These are phyloP conservation scores for Ogataea dorogensis DNA, from an alignment of 805 yeast species.

Conservation along the genomic window DNA sequence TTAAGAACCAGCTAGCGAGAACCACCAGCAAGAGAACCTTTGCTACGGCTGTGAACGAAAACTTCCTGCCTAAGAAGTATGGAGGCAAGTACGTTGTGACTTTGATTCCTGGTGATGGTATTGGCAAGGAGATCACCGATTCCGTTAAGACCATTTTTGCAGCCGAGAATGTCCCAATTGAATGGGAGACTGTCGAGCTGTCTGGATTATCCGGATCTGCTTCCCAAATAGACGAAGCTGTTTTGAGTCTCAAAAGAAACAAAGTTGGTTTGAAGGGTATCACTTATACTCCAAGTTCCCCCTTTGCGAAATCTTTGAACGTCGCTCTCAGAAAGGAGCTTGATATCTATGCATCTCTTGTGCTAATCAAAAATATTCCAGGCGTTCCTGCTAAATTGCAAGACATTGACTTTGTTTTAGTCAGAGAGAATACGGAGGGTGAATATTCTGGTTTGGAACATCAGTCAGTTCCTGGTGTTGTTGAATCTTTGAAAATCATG, in stretches of 20 bases:
- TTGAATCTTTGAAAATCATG: constrained; percentile 92
- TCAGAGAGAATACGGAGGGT: constrained; percentile 99
- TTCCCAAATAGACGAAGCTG: constrained; percentile 72
- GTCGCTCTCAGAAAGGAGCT: constrained; percentile 96
- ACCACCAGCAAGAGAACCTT: constrained; percentile 27
- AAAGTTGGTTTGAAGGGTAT: constrained; percentile 97
- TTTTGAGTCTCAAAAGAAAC: constrained; percentile 89
- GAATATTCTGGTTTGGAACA: constrained; percentile 98
- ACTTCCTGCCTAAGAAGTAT: constrained; percentile 74
- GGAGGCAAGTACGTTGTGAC: constrained; percentile 96
- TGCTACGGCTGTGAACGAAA: constrained; percentile 32
- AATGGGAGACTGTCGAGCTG: constrained; percentile 84
- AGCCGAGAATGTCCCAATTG: constrained; percentile 86
- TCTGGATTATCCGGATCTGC: constrained; percentile 49
- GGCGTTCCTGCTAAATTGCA: constrained; percentile 90
- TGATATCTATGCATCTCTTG: constrained; percentile 92
- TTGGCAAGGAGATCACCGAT: constrained; percentile 93
- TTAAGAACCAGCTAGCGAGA: constrained; percentile 20
- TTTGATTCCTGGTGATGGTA: constrained; percentile 96
- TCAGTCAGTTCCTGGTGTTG: constrained; percentile 96
- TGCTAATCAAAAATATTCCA: constrained; percentile 89
- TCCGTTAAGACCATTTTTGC: constrained; percentile 88
- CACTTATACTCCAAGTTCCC: constrained; percentile 82
- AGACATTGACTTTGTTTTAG: constrained; percentile 88
- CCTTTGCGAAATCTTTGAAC: constrained; percentile 81